These are phyloP conservation scores for Rhizophlyctis rosea DNA, from an alignment of 192 early-diverging fungal genomes.

Conservation along the genomic window DNA sequence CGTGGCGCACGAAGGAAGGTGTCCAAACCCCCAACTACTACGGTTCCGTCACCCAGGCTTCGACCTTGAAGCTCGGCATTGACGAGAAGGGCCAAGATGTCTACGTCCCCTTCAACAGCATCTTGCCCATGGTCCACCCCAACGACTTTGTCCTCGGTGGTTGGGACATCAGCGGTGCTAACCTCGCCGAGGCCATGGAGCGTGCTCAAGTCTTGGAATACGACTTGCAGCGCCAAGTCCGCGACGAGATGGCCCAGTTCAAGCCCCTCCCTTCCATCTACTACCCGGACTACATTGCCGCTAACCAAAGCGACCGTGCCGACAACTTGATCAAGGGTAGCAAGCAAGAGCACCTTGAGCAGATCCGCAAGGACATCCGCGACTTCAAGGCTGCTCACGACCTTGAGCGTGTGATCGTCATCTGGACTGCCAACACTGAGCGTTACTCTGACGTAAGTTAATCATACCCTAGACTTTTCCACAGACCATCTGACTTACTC, in stretches of 20 bases:
- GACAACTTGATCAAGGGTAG: constrained; percentile 83
- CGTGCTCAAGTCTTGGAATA: constrained; percentile 94
- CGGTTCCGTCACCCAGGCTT: constrained; percentile 94
- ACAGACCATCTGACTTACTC: background rate
- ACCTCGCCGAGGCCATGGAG: constrained; percentile 89
- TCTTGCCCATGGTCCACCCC: constrained; percentile 95
- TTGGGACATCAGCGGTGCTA: constrained; percentile 91
- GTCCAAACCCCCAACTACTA: constrained; percentile 92
- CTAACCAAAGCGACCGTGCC: constrained; percentile 96
- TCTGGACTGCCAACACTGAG: constrained; percentile 99
- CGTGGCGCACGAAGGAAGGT: constrained; percentile 93
- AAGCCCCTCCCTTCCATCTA: constrained; percentile 94
- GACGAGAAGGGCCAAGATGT: constrained; percentile 78
- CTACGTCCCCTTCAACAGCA: constrained; percentile 86
- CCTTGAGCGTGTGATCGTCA: constrained; percentile 90
- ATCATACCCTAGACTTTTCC: background rate
- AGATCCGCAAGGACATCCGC: constrained; percentile 90
- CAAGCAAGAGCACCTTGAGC: constrained; percentile 90
- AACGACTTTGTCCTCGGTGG: constrained; percentile 97
- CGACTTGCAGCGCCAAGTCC: constrained; percentile 92
- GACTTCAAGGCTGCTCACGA: constrained; percentile 87
- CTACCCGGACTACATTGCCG: constrained; percentile 99
- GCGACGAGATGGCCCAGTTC: constrained; percentile 72
- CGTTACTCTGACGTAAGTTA: constrained; percentile 73
- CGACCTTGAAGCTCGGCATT: constrained; percentile 92